Base-by-base conservation (phyloP, 257 asterid genomes). In the Anisodus acutangulus region DNA sequence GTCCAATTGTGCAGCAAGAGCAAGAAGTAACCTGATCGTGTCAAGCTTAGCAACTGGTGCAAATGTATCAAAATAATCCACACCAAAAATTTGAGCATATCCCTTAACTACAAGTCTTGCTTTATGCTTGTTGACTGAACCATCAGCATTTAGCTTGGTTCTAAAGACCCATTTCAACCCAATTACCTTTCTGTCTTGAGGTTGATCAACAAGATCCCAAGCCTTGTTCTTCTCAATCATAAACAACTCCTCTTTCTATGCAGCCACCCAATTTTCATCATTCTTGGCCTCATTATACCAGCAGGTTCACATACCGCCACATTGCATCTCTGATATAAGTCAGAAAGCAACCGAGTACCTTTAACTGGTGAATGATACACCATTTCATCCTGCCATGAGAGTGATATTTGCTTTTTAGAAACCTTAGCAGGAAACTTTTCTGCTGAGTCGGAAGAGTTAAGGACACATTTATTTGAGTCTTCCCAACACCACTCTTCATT, bases 51-150 rank as follows among this genome's bases (percentile, higher is more conserved):
- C 15, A 2, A 53, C 57, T 53, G 57, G 57, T 2, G 15, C 4
- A 49, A 49, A 53, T 9, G 57, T 10, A 9, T 53, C 15, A 53
- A 9, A 58, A 2, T 37, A 81, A 54, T 81, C 85, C 0, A 68
- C 79, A 6, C 84, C 64, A 68, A 68, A 62, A 1, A 78, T 11
- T 16, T 86, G 59, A 15, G 84, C 78, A 86, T 78, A 82, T 12
- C 59, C 78, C 6, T 67, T 79, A 10, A 39, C 76, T 15, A 70
- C 83, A 2, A 83, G 60, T 4, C 85, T 84, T 0, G 81, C 83
- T 59, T 86, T 70, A 39, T 85, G 64, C 16, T 70, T 79, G 60
- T 86, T 86, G 54, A 69, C 49, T 1, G 62, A 86, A 1, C 45
- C 45, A 41, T 41, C 45, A 41, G 5, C 45, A 41, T 41, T 41